These are phyloP conservation scores for Zygosaccharomyces pseudobailii DNA, from an alignment of 1,139 yeast genomes.

Conservation along the genomic window DNA sequence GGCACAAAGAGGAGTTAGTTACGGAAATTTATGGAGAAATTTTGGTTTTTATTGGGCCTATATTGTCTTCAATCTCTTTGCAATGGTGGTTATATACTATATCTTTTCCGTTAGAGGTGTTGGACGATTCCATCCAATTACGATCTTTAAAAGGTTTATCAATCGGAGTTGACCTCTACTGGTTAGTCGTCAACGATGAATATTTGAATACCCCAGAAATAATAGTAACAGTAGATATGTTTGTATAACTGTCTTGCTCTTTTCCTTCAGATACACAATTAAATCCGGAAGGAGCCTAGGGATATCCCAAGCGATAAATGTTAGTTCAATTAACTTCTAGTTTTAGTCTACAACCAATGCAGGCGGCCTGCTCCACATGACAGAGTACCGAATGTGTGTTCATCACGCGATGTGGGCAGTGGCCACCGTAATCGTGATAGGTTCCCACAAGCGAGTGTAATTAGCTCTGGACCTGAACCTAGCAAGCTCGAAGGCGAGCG, in stretches of 20 bases:
- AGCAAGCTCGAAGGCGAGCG: neutral
- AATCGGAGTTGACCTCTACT: neutral
- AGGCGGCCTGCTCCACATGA: no score
- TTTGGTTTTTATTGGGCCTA: slow-evolving; percentile 58
- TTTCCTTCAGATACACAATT: neutral
- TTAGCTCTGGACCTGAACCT: neutral
- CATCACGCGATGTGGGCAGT: neutral
- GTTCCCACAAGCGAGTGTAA: neutral
- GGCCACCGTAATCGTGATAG: neutral
- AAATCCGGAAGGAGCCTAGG: neutral
- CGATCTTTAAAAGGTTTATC: neutral
- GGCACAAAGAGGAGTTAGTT: slow-evolving; percentile 41
- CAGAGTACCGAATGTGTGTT: neutral
- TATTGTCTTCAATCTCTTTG: slow-evolving; percentile 48
- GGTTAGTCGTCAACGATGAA: neutral
- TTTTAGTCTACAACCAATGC: neutral
- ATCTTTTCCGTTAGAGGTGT: slow-evolving; percentile 32
- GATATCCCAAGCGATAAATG: neutral
- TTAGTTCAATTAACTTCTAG: neutral
- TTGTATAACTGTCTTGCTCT: neutral
- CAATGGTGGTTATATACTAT: slow-evolving; percentile 43
- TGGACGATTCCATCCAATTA: neutral
- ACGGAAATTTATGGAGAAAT: slow-evolving; percentile 57
- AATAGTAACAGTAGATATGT: neutral
- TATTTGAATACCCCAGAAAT: neutral